Conservation (phyloP, 371 early-diverging fungal species). For the Haplosporangium sp. region DNA sequence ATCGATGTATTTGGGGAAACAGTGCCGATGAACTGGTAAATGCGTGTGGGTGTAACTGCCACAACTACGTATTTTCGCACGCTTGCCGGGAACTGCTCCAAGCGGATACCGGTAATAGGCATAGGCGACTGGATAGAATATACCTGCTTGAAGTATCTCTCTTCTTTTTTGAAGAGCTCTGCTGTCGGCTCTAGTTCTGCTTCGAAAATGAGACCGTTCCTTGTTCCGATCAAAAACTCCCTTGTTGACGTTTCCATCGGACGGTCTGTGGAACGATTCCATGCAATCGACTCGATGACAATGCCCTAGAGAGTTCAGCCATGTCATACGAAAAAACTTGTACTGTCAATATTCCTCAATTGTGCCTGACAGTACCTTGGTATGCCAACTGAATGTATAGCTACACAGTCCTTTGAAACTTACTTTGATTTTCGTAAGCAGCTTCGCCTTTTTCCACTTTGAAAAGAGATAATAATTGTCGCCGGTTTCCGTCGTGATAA, state of each 20-base stretch:
- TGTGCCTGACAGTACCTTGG: background rate
- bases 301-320: constrained; percentile 65
- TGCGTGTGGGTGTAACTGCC: constrained; percentile 80
- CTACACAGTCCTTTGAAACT: background rate
- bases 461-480: constrained; percentile 88
- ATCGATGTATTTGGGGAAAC: constrained; percentile 54
- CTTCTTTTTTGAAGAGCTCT: constrained; percentile 85
- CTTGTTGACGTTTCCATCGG: constrained; percentile 72
- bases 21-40: constrained; percentile 88
- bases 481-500: constrained; percentile 86
- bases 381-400: background rate
- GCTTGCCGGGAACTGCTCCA: constrained; percentile 80
- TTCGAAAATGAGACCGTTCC: constrained; percentile 87
- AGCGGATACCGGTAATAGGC: constrained; percentile 83
- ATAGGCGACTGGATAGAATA: constrained; percentile 69
- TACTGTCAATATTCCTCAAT: background rate
- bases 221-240: constrained; percentile 85
- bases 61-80: constrained; percentile 80
- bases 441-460: constrained; percentile 80
- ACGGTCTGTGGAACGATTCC: constrained; percentile 78
- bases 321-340: background rate
- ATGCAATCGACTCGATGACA: constrained; percentile 86
- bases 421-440: constrained; percentile 74
- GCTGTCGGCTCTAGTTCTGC: constrained; percentile 86
- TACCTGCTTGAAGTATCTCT: constrained; percentile 79